phyloP scores from a whole-genome alignment of 2,329 filamentous ascomycete species.

The Colletotrichum chrysophilum region DNA sequence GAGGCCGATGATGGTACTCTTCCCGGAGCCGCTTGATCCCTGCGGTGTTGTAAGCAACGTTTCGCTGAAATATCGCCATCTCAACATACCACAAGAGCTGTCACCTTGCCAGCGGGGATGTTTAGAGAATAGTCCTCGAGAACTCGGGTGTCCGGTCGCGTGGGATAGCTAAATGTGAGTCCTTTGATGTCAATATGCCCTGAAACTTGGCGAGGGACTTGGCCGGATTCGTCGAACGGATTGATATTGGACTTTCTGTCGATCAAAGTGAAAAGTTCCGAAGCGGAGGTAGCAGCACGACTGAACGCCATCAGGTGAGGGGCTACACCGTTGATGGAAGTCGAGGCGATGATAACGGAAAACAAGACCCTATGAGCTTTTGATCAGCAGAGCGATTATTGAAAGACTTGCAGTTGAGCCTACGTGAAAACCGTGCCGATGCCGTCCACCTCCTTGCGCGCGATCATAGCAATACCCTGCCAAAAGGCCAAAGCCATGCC shows the following conservation, averaged over 20 bases:
- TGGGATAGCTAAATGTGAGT: constrained; percentile 72
- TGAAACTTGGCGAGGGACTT: constrained; percentile 39
- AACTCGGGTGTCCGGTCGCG: constrained; percentile 67
- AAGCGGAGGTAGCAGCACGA: constrained; percentile 25
- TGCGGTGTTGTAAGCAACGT: constrained; percentile 29
- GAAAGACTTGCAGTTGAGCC: background rate
- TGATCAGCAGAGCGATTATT: constrained; percentile 37
- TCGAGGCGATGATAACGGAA: constrained; percentile 28
- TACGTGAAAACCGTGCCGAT: constrained; percentile 21
- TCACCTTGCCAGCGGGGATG: constrained; percentile 69
- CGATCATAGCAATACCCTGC: constrained; percentile 42
- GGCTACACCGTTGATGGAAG: constrained; percentile 22
- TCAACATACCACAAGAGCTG: constrained; percentile 61
- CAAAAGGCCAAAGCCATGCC: constrained; percentile 25
- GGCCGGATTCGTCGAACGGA: constrained; percentile 17
- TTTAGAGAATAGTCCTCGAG: constrained; percentile 65
- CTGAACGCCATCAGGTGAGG: constrained; percentile 26
- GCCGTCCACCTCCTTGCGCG: constrained; percentile 19
- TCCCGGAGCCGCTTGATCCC: constrained; percentile 67
- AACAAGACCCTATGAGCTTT: constrained; percentile 25
- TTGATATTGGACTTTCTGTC: constrained; percentile 29
- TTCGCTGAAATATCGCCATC: constrained; percentile 38
- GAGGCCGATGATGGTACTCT: constrained; percentile 72
- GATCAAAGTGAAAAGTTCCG: constrained; percentile 29
- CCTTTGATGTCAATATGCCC: constrained; percentile 63